Evolutionary conservation across 2,329 filamentous ascomycete genomes (phyloP).

Genomic region (Phaeosphaeria sp.): DNA sequence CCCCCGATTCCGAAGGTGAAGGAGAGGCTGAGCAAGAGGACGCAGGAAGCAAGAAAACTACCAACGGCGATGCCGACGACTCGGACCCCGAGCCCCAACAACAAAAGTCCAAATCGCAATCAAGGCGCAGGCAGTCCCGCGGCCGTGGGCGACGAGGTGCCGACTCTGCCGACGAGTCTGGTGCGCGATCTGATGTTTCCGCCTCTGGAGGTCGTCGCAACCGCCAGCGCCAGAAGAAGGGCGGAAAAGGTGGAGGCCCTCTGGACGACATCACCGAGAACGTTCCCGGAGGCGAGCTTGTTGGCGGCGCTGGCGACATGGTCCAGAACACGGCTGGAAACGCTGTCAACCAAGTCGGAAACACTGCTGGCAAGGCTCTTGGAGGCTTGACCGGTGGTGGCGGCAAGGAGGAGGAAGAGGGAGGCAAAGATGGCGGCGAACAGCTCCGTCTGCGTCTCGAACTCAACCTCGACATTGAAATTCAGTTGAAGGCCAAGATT

Average conservation of each 20-base stretch:
- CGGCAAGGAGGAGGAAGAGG: slow-evolving; percentile 41
- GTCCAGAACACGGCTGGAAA: slow-evolving; percentile 64
- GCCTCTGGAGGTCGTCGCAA: slow-evolving; percentile 63
- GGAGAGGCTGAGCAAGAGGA: slow-evolving; percentile 52
- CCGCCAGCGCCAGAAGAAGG: slow-evolving; percentile 59
- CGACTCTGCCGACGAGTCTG: slow-evolving; percentile 62
- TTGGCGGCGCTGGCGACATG: slow-evolving; percentile 61
- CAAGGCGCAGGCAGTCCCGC: slow-evolving; percentile 57
- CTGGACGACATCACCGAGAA: slow-evolving; percentile 64
- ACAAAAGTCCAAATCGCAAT: slow-evolving; percentile 53
- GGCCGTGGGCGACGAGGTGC: slow-evolving; percentile 55
- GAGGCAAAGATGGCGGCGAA: slow-evolving; percentile 50
- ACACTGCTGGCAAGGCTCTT: slow-evolving; percentile 52
- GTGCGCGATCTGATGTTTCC: slow-evolving; percentile 62
- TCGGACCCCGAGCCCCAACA: slow-evolving; percentile 56
- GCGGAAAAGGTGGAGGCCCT: slow-evolving; percentile 55
- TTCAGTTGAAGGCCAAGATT: slow-evolving; percentile 70
- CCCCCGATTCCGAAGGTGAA: slow-evolving; percentile 53
- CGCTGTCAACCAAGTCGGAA: slow-evolving; percentile 55
- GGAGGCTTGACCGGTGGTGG: slow-evolving; percentile 57
- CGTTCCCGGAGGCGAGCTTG: slow-evolving; percentile 59
- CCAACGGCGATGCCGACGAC: slow-evolving; percentile 46
- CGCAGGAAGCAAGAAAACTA: slow-evolving; percentile 45
- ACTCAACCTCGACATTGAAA: slow-evolving; percentile 68
- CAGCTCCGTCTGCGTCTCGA: slow-evolving; percentile 65